Base-by-base conservation (phyloP, 2,329 filamentous ascomycete species). In the Fusarium zealandicum region DNA sequence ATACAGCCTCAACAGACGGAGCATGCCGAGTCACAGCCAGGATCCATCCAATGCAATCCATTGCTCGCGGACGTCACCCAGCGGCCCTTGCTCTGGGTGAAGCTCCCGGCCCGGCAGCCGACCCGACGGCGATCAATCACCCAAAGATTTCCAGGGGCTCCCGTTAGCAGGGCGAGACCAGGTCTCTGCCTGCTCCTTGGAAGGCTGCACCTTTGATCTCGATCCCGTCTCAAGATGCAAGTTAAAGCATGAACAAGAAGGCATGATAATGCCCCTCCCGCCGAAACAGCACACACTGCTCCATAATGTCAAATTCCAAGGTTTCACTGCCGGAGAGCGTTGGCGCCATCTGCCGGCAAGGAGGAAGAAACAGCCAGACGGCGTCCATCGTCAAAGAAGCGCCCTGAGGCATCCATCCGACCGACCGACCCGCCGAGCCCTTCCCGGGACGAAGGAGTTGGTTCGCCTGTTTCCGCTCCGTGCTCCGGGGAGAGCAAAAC, bases 41-140 rank as follows among this genome's bases (percentile, higher is more conserved):
- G 52, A 17, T 51, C 17, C 8, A 28, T 44, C 17, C 25, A 10
- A 27, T 27, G 25, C 6, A 6, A 6, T 27, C 25, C 25, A 10
- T n/a, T n/a, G n/a, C n/a, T n/a, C n/a, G 49, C 58, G 35, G 42
- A 62, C 59, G 58, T 61, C 59, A 62, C 58, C 44, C 31, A 52
- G 46, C 31, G 43, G 52, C 14, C 43, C 37, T 40, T 53, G 43
- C 50, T 27, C 14, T 42, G 30, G 30, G 28, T 27, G 37, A 42
- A 22, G 35, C 48, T 41, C n/a, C 36, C 54, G 44, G 7, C 53
- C 57, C 53, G 57, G 57, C 28, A 31, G 39, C 58, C 54, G 53
- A 50, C 37, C 53, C 58, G 41, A 37, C 36, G 45, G 28, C 49
- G 54, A 59, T 62, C 45, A 59, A 57, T 35, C n/a, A n/a, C n/a